Percentiles rank a stretch among this genome's conserved stretches.
Evolutionary conservation across 2,329 filamentous ascomycete genomes (phyloP).

Genomic region (Trichoderma aggressivum): DNA sequence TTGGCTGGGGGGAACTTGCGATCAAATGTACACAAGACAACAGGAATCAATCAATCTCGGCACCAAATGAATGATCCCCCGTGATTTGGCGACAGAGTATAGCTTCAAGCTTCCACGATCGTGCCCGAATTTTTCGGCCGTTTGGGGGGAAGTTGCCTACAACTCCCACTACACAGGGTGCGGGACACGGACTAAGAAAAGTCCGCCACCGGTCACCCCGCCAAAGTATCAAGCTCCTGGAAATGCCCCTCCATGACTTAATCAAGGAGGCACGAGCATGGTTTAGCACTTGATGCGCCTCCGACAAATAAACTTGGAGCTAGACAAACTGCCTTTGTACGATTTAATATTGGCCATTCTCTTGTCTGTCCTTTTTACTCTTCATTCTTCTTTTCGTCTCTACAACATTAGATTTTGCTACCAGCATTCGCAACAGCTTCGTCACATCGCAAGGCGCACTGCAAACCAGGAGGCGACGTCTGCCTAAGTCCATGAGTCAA

Average conservation of each 20-base stretch:
- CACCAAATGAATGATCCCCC: constrained; percentile 24
- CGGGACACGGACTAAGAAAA: constrained; percentile 36
- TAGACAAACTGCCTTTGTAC: not conserved
- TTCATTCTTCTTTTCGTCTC: not conserved
- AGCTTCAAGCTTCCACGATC: constrained; percentile 32
- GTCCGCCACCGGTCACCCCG: constrained; percentile 27
- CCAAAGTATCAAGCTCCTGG: constrained; percentile 13
- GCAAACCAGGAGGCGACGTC: not conserved
- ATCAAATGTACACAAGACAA: constrained; percentile 26
- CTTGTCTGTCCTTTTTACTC: not conserved
- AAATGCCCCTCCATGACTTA: constrained; percentile 22
- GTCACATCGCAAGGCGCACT: not conserved
- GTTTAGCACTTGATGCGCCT: constrained; percentile 26
- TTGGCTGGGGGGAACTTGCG: constrained; percentile 30
- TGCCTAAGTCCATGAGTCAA: constrained; percentile 15
- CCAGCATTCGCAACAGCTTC: not conserved
- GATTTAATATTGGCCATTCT: not conserved
- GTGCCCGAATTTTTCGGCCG: constrained; percentile 35
- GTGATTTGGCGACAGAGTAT: constrained; percentile 27
- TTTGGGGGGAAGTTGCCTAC: constrained; percentile 29
- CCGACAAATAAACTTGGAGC: not conserved
- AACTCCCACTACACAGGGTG: constrained; percentile 26
- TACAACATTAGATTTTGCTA: not conserved
- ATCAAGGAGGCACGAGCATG: not conserved
- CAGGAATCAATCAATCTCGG: not conserved